Percentiles rank a stretch among this genome's conserved stretches.
These are phyloP conservation scores for Leccinum fallax DNA, from an alignment of 1,284 basidiomycete species.

Conservation along the genomic window DNA sequence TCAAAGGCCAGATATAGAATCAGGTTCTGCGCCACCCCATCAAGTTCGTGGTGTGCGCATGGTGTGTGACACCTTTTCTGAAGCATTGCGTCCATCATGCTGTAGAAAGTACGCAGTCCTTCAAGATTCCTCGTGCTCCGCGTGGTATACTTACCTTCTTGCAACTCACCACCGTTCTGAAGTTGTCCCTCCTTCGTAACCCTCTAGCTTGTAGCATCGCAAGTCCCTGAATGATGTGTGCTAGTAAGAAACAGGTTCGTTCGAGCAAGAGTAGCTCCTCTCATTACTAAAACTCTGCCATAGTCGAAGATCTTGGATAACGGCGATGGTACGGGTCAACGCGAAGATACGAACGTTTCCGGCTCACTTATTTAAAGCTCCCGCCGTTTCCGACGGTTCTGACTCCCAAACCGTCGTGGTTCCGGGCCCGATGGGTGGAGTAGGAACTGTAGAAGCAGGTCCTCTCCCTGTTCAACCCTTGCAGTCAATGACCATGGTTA, in stretches of 20 bases:
- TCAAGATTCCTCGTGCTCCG: not conserved
- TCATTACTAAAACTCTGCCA: not conserved
- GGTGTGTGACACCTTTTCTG: constrained; percentile 4
- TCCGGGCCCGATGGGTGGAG: not conserved
- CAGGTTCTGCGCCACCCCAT: not conserved
- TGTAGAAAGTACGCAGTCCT: not conserved
- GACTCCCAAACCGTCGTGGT: not conserved
- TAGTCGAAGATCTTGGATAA: not conserved
- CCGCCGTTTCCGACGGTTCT: not conserved
- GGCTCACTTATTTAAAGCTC: no score
- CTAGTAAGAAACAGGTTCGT: not conserved
- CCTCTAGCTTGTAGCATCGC: not conserved
- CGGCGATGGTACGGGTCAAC: not conserved
- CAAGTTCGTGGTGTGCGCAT: constrained; percentile 10
- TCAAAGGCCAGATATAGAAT: constrained; percentile 5
- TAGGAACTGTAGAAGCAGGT: not conserved
- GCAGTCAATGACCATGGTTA: no score
- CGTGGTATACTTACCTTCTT: not conserved
- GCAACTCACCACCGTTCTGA: not conserved
- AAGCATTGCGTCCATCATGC: constrained; percentile 10
- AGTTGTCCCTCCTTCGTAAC: not conserved
- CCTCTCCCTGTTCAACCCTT: no score
- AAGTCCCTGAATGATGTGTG: not conserved
- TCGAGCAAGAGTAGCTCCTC: not conserved
- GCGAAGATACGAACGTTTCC: no score